Conservation (phyloP, 345 rosid genomes). For the Citrus glauca region DNA sequence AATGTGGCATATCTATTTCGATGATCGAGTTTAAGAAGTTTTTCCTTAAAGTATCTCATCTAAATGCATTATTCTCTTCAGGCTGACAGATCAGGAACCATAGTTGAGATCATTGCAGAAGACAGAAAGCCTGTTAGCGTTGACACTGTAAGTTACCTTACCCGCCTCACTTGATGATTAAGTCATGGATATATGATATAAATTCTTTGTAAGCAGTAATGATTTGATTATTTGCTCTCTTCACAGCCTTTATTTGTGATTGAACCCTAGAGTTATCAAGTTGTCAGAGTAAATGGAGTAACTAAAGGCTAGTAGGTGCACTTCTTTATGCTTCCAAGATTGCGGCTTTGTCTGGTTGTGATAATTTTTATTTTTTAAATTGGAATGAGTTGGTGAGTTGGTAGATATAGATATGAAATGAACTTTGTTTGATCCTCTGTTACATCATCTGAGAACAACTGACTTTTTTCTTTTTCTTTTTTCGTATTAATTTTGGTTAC, state of each 20-base stretch:
- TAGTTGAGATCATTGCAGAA: constrained; percentile 70
- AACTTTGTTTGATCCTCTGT: not conserved
- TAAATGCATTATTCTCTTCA: constrained; percentile 18
- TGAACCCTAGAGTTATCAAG: constrained; percentile 42
- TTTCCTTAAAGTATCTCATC: not conserved
- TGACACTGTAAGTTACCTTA: constrained; percentile 51
- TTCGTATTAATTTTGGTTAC: not conserved
- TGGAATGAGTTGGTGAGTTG: constrained; percentile 26
- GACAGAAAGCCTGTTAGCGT: constrained; percentile 71
- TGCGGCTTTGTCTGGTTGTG: constrained; percentile 32
- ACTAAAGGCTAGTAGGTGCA: constrained; percentile 10
- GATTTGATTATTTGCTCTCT: not conserved
- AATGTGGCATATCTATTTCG: not conserved
- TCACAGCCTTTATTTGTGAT: constrained; percentile 76
- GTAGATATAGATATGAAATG: constrained; percentile 11
- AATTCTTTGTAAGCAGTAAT: not conserved
- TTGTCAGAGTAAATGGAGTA: not conserved
- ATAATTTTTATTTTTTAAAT: no score
- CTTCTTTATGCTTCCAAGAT: constrained; percentile 18
- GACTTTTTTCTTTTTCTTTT: not conserved
- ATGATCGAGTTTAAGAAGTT: not conserved
- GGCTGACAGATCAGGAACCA: constrained; percentile 80
- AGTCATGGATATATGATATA: not conserved
- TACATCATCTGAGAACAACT: not conserved
- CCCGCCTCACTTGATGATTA: not conserved